These are phyloP conservation scores for Boletellus deceptivus DNA, from an alignment of 1,284 basidiomycete species.

Conservation along the genomic window DNA sequence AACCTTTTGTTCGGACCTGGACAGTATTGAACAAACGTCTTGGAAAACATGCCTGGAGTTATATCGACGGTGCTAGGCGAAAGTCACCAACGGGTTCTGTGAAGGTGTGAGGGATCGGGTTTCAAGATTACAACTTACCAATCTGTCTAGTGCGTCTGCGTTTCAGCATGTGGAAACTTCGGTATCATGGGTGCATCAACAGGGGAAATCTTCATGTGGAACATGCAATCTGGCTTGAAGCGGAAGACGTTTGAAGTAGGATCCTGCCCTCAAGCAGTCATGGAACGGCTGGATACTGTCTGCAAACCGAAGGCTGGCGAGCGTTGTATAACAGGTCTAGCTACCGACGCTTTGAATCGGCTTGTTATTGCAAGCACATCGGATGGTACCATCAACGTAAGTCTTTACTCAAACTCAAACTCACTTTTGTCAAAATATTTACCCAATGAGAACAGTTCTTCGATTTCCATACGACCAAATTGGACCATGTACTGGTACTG, in stretches of 20 bases:
- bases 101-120: conserved; percentile 47
- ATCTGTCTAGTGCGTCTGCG: conserved; percentile 68
- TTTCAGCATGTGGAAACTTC: conserved; percentile 97
- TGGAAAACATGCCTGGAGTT: conserved; percentile 69
- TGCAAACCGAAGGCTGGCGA: conserved; percentile 48
- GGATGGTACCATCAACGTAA: conserved; percentile 85
- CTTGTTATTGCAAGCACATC: conserved; percentile 80
- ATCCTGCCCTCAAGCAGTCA: conserved; percentile 53
- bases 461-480: conserved; percentile 84
- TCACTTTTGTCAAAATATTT: background rate
- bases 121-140: background rate
- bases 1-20: conserved; percentile 83
- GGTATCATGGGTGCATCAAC: conserved; percentile 81
- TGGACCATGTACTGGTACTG: conserved; percentile 67
- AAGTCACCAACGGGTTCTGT: conserved; percentile 57
- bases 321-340: conserved; percentile 78
- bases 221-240: conserved; percentile 92
- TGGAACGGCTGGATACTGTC: conserved; percentile 40
- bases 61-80: conserved; percentile 45
- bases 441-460: conserved; percentile 68
- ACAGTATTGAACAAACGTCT: conserved; percentile 79
- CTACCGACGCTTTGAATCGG: conserved; percentile 84
- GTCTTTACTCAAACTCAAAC: conserved; percentile 31
- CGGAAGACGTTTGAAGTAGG: conserved; percentile 76
- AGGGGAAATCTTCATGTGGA: conserved; percentile 86